Evolutionary conservation across 192 early-diverging fungal genomes (phyloP), one percentile per base, ranked within the genome.

Genomic region (Geranomyces variabilis): DNA sequence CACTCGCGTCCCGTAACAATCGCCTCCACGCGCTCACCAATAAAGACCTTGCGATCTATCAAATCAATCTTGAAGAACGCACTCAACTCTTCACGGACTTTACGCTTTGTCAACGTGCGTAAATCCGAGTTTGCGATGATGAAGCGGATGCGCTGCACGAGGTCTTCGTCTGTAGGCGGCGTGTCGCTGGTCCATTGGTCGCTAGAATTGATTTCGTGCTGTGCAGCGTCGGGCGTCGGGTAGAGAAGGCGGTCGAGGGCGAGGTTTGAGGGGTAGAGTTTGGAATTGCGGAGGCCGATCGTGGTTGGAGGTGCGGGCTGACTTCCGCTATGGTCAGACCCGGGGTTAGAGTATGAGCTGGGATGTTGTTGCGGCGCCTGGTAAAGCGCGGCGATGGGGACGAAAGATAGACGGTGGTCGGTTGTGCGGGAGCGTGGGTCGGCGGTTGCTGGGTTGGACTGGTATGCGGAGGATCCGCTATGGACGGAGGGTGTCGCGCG

Each of bases 21-120:
- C 0, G 48, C 31, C 64, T 93, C 91, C 30, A 96, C 89, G 1
- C 71, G 69, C 45, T 85, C 77, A 63, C 89, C 90, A 61, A 96
- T 93, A 80, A 91, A 92, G 28, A 84, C 87, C 69, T 89, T 87
- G 69, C 84, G 77, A 7, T 73, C 47, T 0, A 74, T 70, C 79
- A 94, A 71, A 60, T 96, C 92, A 17, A 86, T 55, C 26, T 89
- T 87, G 77, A 92, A 95, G 30, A 86, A 73, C 1, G 70, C 74
- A 9, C 83, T 78, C 41, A 94, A 69, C 60, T 88, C 84, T 36
- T 91, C 87, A 8, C 92, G 83, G 59, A 96, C 90, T 74, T 90
- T 89, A 74, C 90, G 90, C 80, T 94, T 94, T 33, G 93, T 93
- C 41, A 94, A 78, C 0, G 80, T 78, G 74, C 87, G 87, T 63